phyloP scores from a whole-genome alignment of 2,329 filamentous ascomycete genomes.

The Aplosporella prunicola region DNA sequence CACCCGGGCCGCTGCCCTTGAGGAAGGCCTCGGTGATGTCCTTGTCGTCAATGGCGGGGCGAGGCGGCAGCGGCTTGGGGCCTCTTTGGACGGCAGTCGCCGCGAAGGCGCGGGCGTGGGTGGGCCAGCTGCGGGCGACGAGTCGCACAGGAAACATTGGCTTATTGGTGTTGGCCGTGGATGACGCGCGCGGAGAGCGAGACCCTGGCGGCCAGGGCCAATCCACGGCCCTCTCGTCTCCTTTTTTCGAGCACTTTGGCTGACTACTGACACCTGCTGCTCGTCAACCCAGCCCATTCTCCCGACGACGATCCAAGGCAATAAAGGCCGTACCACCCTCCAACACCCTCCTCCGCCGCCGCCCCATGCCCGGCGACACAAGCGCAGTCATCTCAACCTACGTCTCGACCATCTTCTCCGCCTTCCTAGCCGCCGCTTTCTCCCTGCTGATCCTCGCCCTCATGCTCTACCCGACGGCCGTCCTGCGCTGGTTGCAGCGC shows the following conservation, averaged over 20 bases:
- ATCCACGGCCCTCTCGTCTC: too few species aligned
- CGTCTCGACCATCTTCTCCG: constrained; percentile 26
- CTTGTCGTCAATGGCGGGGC: constrained; percentile 62
- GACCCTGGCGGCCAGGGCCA: too few species aligned
- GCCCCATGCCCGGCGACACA: constrained; percentile 6
- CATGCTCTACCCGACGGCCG: constrained; percentile 40
- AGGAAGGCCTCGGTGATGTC: constrained; percentile 81
- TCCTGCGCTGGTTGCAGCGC: constrained; percentile 79
- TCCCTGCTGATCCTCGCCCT: constrained; percentile 32
- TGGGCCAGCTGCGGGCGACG: background rate
- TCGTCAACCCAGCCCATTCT: too few species aligned
- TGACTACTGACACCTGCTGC: too few species aligned
- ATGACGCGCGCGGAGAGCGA: too few species aligned
- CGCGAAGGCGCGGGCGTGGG: constrained; percentile 16
- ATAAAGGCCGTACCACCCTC: background rate
- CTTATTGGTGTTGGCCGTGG: too few species aligned
- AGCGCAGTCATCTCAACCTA: constrained; percentile 12
- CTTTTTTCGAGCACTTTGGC: too few species aligned
- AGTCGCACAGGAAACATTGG: too few species aligned
- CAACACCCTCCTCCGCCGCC: background rate
- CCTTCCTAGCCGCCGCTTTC: constrained; percentile 22
- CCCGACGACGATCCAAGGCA: too few species aligned
- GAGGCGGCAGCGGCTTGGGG: constrained; percentile 61
- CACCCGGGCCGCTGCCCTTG: constrained; percentile 84
- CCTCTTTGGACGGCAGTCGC: constrained; percentile 14